Base-by-base conservation (phyloP, 225 moss, liverwort and hornwort species). In the Asterella californica region DNA sequence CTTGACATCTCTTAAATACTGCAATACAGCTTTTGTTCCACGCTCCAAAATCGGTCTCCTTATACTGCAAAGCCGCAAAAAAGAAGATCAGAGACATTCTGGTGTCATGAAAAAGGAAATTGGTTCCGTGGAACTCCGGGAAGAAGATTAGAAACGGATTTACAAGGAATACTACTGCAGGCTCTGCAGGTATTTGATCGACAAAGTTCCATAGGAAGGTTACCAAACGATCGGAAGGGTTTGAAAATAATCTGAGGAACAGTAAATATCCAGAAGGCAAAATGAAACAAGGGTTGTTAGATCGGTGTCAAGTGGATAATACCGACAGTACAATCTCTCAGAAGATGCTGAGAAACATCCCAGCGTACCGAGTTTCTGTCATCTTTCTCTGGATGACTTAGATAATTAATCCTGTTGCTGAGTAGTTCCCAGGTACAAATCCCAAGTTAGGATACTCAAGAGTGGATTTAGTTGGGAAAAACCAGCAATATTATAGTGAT, bases 1-100 rank as follows among this genome's bases (percentile, higher is more conserved):
- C 49, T 79, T 79, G 25, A 79, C 79, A 83, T 96, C 93, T 80
- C 86, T 92, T 84, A 96, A 84, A 74, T 93, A 96, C 78, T 93
- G 91, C 59, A 96, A 84, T 29, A 93, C 60, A 64, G 92, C 74
- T 82, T 93, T 96, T n/a, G 93, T 96, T 79, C 93, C 93, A 21
- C 90, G 88, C 38, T 96, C 96, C 83, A 93, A 79, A 74, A 96
- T 91, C 38, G 93, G 89, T 63, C 96, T 85, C 54, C 95, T 87
- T 75, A 96, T 92, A 82, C 93, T 92, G 90, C 36, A 65, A 50
- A 24, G 42, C 19, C 52, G 47, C 29, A 33, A 4, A 38, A 22
- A n/a, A 30, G 0, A 14, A 34, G 15, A 21, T 57, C 22, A 6
- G 57, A 7, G 0, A 21, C 19, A n/a, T 2, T 57, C 57, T 12